A percentile compares a stretch with the other conserved stretches of the same genome.
Conservation (phyloP, 192 early-diverging fungal species). For the Umbelopsis sp. region DNA sequence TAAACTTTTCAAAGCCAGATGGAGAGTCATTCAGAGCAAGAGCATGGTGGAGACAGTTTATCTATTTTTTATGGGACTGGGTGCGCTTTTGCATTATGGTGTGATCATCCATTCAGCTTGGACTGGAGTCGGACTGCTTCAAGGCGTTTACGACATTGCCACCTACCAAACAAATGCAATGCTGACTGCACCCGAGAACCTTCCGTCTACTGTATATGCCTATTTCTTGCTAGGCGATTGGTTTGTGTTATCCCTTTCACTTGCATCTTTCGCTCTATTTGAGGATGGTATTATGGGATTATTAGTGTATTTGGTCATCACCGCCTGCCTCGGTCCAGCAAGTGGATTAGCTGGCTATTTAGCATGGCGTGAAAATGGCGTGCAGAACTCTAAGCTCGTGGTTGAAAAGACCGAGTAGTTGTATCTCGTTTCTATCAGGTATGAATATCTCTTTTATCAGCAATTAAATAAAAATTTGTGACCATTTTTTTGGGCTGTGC, state of each 20-base stretch:
- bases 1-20: conserved; percentile 12
- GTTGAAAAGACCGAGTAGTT: conserved; percentile 8
- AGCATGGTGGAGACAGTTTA: conserved; percentile 6
- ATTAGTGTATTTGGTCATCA: neutral
- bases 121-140: neutral
- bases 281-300: neutral
- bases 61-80: neutral
- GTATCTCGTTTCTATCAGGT: neutral
- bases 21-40: conserved; percentile 10
- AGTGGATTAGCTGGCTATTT: neutral
- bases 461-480: neutral
- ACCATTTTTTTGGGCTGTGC: neutral
- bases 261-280: neutral
- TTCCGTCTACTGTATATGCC: neutral
- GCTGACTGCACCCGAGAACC: neutral
- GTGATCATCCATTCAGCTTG: neutral
- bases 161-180: neutral
- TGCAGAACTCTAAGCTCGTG: conserved; percentile 6
- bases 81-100: neutral
- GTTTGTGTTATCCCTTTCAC: neutral
- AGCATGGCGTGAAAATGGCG: conserved; percentile 4
- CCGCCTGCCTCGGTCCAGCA: neutral
- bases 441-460: too few species aligned
- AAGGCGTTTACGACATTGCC: neutral
- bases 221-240: neutral